Conservation (phyloP, 768 basidiomycete genomes). For the button mushroom (Agaricus bisporus) region DNA sequence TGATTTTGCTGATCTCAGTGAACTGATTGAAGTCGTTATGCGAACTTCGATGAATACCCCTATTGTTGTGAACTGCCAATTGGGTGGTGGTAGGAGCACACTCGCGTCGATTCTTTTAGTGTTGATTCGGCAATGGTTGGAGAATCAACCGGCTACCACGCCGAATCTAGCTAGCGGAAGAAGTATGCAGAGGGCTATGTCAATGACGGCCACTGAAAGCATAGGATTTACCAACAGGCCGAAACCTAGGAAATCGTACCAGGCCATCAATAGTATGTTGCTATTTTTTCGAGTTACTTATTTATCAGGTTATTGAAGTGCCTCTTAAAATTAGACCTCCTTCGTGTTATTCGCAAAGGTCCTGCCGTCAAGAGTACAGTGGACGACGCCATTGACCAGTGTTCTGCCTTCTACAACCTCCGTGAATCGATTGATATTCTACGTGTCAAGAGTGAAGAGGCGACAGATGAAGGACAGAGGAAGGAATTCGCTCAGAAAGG, state of each 20-base stretch:
- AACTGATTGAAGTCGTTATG: conserved; percentile 75
- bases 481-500: conserved; percentile 67
- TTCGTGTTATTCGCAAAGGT: conserved; percentile 84
- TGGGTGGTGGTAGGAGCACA: conserved; percentile 89
- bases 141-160: conserved; percentile 31
- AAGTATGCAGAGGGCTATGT: conserved; percentile 34
- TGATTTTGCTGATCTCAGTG: conserved; percentile 67
- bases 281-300: no score
- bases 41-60: conserved; percentile 65
- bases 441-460: conserved; percentile 70
- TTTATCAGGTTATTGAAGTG: neutral
- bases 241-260: conserved; percentile 18
- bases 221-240: neutral
- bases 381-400: conserved; percentile 85
- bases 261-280: conserved; percentile 10
- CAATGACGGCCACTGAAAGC: conserved; percentile 31
- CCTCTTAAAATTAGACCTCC: conserved; percentile 46
- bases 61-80: conserved; percentile 92
- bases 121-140: conserved; percentile 81
- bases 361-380: conserved; percentile 80
- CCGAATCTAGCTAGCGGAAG: conserved; percentile 20
- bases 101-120: conserved; percentile 82
- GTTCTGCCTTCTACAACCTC: conserved; percentile 76
- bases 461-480: conserved; percentile 66
- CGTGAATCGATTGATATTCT: conserved; percentile 86